Evolutionary conservation across 352 stramenopile species (phyloP), one percentile per base, ranked within the genome.

Genomic region (Globisporangium cystogenes): DNA sequence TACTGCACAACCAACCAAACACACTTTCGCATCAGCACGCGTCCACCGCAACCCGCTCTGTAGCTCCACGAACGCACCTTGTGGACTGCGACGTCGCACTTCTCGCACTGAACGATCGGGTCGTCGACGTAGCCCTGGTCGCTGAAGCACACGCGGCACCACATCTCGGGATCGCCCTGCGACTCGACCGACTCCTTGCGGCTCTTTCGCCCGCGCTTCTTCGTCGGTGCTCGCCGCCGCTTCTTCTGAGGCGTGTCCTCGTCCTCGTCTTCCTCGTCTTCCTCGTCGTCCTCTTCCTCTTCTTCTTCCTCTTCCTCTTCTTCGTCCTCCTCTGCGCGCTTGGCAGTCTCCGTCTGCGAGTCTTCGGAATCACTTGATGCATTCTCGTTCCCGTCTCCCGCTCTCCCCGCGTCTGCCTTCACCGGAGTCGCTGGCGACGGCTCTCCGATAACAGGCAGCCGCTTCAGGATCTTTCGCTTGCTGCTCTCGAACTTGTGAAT

Each of bases 61-160:
- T n/a, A 60, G 8, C 23, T 2, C 33, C 15, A 39, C 18, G 40
- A n/a, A 44, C 54, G 18, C 64, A 95, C 85, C 73, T 95, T 82
- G 56, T 95, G 85, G 41, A 93, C 82, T 16, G 83, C 84, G 31
- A 90, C 82, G 18, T 78, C 64, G 46, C 85, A 95, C 55, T 82
- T 86, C 59, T 95, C 85, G 48, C 85, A 95, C 55, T 94, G 81
- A 7, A 95, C 85, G 35, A 95, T 95, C 27, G 82, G 83, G 48
- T 95, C 85, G 56, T 94, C 83, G 52, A 87, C 68, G 53, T 86
- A 95, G 12, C 82, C 83, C 60, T 93, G 79, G 61, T 94, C 85
- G 42, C 83, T 91, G 51, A 90, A 93, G 64, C 85, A 95, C 40
- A 95, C 85, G 10, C 85, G 83, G 54, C 85, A 95, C 79, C 85